Percentiles rank a stretch among this genome's conserved stretches.
Evolutionary conservation across 495 filamentous ascomycete genomes (phyloP).

Genomic region (Penicillium pulvis): DNA sequence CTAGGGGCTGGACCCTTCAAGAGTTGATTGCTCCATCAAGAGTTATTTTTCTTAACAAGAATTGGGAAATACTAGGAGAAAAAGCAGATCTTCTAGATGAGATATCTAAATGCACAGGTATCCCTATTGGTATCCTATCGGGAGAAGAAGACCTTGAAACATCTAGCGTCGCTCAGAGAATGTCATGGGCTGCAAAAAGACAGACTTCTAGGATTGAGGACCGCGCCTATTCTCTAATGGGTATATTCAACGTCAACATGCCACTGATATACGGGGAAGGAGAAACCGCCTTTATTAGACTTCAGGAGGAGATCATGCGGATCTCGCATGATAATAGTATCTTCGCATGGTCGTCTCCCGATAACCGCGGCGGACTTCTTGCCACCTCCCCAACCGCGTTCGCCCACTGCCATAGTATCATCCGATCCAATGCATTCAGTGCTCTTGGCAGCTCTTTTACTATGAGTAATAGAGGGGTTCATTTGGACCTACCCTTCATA

Average conservation of each 20-base stretch:
- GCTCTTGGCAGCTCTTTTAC: background rate
- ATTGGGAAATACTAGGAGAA: background rate
- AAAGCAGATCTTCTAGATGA: background rate
- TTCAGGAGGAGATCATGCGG: background rate
- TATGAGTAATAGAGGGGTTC: background rate
- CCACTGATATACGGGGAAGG: background rate
- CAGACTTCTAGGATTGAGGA: background rate
- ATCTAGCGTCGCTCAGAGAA: background rate
- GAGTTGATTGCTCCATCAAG: background rate
- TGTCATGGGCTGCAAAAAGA: conserved; percentile 1
- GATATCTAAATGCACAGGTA: background rate
- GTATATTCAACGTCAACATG: background rate
- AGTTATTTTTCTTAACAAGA: background rate
- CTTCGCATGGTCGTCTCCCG: background rate
- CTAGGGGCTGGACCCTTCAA: background rate
- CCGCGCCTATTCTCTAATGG: background rate
- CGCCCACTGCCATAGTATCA: background rate
- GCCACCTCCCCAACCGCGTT: background rate
- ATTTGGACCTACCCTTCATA: background rate
- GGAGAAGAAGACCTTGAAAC: background rate
- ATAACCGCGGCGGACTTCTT: background rate
- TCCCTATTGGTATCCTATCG: background rate
- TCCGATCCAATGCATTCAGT: background rate
- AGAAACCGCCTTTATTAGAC: background rate
- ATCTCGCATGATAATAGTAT: background rate